Evolutionary conservation across 2,329 filamentous ascomycete species (phyloP), one percentile per base, ranked within the genome.

Genomic region (Botrytis cinerea): DNA sequence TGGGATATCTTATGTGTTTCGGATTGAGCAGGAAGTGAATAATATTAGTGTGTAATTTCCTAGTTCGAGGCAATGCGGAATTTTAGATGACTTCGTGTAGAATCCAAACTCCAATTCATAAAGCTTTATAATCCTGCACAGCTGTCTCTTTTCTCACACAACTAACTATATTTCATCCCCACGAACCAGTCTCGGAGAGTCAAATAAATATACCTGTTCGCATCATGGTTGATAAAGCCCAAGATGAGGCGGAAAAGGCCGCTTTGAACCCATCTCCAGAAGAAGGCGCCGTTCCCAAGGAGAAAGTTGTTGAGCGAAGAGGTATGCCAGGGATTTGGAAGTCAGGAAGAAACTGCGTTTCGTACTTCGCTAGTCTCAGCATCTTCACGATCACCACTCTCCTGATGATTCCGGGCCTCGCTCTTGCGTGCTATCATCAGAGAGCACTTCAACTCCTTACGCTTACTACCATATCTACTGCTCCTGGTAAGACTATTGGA

Each of bases 371-470:
- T 3, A 43, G 25, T 16, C 38, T 63, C 38, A 63, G 60, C 25
- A 6, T 28, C 28, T 64, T 66, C 22, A 48, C 62, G 8, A 22
- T 48, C 20, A 66, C 62, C 1, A n/a, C 43, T 48, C 43, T 66
- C 1, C 18, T 48, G 3, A 16, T 48, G 62, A 48, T 66, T 48
- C 62, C 62, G 16, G 62, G 62, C 6, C 62, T 66, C 5, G 28
- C 32, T 66, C 20, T 48, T 66, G 62, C 43, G 1, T 66, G 28
- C 12, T 66, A 66, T 48, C 62, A 66, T 35, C 62, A 66, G 25
- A 32, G 6, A 66, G 43, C 20, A 25, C 62, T 66, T 35, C 28
- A 46, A 48, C 2, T 66, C 12, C 62, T 48, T 25, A 48, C n/a
- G 22, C 28, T 66, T 4, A 66, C 43, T 28, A 66, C 43, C 4